These are phyloP conservation scores for Saccharomycopsis sp. DNA, from an alignment of 805 yeast genomes.

Conservation along the genomic window DNA sequence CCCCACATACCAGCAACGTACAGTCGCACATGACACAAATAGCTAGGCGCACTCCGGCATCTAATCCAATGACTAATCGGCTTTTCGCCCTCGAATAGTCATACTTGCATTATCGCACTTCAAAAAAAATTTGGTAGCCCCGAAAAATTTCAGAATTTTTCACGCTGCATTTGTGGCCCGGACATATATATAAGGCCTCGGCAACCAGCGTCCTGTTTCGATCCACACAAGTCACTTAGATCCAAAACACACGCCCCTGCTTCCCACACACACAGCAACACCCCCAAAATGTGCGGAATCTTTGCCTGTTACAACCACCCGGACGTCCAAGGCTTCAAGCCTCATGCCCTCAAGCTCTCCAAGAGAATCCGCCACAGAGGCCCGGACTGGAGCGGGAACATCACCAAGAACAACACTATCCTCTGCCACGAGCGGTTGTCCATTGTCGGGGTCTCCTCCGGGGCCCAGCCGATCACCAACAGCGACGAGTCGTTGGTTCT, in stretches of 20 bases:
- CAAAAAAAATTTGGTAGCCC: no score
- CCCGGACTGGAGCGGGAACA: constrained; percentile 98
- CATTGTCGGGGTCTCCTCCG: constrained; percentile 93
- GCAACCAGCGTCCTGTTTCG: no score
- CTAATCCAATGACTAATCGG: no score
- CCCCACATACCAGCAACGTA: no score
- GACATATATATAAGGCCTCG: no score
- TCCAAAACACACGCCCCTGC: no score
- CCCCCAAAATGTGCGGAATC: constrained; percentile 83
- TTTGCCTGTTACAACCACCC: constrained; percentile 86
- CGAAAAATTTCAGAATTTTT: background rate
- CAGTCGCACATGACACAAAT: no score
- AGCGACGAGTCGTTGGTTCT: constrained; percentile 65
- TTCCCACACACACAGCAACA: background rate
- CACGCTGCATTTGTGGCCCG: no score
- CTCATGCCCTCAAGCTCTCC: constrained; percentile 81
- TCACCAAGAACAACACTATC: constrained; percentile 54
- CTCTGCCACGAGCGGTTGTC: constrained; percentile 94
- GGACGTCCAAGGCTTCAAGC: constrained; percentile 73
- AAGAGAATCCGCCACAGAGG: constrained; percentile 97
- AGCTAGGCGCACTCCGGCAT: no score
- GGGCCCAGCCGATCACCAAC: constrained; percentile 94
- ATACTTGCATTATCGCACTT: no score
- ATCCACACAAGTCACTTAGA: no score
- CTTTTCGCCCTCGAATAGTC: no score